Conservation (phyloP, 129 eudicot genomes). For the Arctium lappa region DNA sequence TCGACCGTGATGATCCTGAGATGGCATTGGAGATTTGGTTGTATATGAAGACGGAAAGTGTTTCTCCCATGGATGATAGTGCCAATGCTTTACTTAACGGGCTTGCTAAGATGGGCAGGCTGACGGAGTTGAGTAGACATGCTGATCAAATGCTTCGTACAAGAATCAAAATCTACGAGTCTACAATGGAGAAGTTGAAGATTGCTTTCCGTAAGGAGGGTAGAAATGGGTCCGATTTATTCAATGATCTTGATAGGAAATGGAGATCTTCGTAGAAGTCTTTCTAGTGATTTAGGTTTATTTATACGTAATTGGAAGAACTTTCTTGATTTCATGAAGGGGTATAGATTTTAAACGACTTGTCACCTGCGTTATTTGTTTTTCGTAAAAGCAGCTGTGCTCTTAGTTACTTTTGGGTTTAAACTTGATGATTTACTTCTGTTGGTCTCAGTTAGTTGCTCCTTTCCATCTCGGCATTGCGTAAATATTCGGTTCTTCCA, state of each 20-base stretch:
- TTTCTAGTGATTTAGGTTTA: not conserved
- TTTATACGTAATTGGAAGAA: not conserved
- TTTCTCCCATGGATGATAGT: conserved; percentile 60
- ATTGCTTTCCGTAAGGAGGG: conserved; percentile 47
- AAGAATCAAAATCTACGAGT: conserved; percentile 47
- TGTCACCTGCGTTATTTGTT: not conserved
- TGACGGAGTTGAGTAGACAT: conserved; percentile 61
- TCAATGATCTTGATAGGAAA: conserved; percentile 56
- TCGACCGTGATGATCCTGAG: conserved; percentile 85
- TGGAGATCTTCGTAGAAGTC: conserved; percentile 51
- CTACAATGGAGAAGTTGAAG: conserved; percentile 74
- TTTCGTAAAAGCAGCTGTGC: not conserved
- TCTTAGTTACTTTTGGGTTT: not conserved
- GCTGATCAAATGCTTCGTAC: conserved; percentile 55
- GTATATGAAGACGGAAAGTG: conserved; percentile 49
- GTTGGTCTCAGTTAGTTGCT: not conserved
- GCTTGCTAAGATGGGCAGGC: conserved; percentile 55
- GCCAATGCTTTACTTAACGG: conserved; percentile 79
- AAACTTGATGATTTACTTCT: not conserved
- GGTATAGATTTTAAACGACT: not conserved
- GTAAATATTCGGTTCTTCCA: too few species aligned
- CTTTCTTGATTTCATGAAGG: not conserved
- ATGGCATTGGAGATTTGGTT: conserved; percentile 76
- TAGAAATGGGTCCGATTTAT: conserved; percentile 41
- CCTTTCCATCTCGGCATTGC: not conserved